phyloP scores from a whole-genome alignment of 768 basidiomycete genomes.

The Auriscalpium orientale region DNA sequence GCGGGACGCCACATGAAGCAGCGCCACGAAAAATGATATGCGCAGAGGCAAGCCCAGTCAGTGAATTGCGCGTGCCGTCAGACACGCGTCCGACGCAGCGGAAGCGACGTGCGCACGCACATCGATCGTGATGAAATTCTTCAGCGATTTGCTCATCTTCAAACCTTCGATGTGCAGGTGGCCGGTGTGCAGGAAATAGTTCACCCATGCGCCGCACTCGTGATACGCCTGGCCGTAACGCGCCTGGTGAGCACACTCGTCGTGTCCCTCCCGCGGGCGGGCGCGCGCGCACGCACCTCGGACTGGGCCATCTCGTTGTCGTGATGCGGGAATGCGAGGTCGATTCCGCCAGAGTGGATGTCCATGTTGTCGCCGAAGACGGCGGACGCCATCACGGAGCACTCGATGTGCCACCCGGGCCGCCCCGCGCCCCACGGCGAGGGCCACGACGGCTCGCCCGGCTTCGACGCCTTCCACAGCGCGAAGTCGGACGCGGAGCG shows the following conservation, averaged over 20 bases:
- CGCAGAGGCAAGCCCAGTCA: background rate
- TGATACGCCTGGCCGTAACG: constrained; percentile 70
- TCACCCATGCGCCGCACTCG: constrained; percentile 89
- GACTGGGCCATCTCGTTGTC: constrained; percentile 98
- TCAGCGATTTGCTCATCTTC: constrained; percentile 98
- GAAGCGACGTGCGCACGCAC: constrained; percentile 33
- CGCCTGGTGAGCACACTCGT: no score
- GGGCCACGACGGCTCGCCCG: constrained; percentile 94
- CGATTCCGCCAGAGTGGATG: constrained; percentile 95
- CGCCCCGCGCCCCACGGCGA: constrained; percentile 95
- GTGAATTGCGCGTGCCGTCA: background rate
- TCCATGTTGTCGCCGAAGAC: constrained; percentile 89
- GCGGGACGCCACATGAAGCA: no score
- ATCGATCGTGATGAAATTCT: constrained; percentile 98
- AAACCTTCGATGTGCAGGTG: constrained; percentile 97
- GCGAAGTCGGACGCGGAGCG: constrained; percentile 91
- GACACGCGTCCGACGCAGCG: background rate
- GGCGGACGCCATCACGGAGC: constrained; percentile 95
- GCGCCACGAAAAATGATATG: no score
- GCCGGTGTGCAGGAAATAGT: constrained; percentile 97
- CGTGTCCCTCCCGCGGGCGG: no score
- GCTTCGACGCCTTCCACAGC: constrained; percentile 94
- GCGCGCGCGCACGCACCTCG: constrained; percentile 46
- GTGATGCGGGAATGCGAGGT: constrained; percentile 98
- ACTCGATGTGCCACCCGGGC: constrained; percentile 99